Percentiles rank a stretch among this genome's conserved stretches.
Evolutionary conservation across 495 filamentous ascomycete species (phyloP).

Genomic region (Polyplosphaeria fusca): DNA sequence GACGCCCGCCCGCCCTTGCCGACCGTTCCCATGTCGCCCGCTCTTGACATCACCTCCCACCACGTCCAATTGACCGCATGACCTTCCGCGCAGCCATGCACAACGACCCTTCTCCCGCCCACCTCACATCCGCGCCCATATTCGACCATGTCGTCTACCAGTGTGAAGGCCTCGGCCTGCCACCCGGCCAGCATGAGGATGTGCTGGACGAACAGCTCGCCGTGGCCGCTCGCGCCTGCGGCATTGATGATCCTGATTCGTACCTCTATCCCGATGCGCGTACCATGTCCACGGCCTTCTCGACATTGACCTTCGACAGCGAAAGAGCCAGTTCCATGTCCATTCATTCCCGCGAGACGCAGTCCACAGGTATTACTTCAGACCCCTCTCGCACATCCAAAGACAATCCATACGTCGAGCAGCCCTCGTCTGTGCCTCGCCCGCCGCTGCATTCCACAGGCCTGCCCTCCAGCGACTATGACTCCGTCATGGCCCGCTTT

Average conservation of each 20-base stretch:
- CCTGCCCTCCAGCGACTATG: neutral
- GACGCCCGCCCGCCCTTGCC: neutral
- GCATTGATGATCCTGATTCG: constrained; percentile 31
- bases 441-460: constrained; percentile 8
- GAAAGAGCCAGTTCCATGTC: constrained; percentile 31
- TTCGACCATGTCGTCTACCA: constrained; percentile 29
- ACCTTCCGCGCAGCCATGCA: constrained; percentile 2
- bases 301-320: constrained; percentile 25
- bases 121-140: constrained; percentile 21
- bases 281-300: constrained; percentile 18
- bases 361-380: constrained; percentile 35
- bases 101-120: too few species aligned
- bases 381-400: constrained; percentile 32
- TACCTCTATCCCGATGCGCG: constrained; percentile 21
- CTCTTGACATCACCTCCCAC: constrained; percentile 19
- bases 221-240: constrained; percentile 24
- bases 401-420: constrained; percentile 20
- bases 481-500: constrained; percentile 12
- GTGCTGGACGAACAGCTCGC: constrained; percentile 26
- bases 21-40: neutral
- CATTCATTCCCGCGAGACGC: constrained; percentile 31
- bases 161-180: constrained; percentile 18
- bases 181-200: constrained; percentile 21
- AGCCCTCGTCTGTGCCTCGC: neutral
- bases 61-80: constrained; percentile 19